Conservation (phyloP, 352 stramenopile species). For the Globisporangium mamillatum region DNA sequence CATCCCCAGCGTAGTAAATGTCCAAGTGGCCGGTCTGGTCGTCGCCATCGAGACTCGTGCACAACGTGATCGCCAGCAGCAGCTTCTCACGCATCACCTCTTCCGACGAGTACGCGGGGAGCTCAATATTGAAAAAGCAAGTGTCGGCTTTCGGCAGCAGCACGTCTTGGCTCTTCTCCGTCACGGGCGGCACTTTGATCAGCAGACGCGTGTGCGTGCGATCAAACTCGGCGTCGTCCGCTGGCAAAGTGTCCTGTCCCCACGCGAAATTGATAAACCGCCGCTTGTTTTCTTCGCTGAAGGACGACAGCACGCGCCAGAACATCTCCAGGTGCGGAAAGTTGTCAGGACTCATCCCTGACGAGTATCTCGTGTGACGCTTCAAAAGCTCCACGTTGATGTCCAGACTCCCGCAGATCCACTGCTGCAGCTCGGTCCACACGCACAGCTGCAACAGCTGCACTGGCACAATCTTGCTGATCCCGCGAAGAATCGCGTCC, state of each 20-base stretch:
- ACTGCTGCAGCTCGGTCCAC: slow-evolving; percentile 78
- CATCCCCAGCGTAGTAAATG: slow-evolving; percentile 68
- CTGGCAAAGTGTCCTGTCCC: slow-evolving; percentile 76
- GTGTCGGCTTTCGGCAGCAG: slow-evolving; percentile 78
- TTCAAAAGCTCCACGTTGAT: slow-evolving; percentile 76
- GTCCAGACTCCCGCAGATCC: slow-evolving; percentile 72
- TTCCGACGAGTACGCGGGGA: slow-evolving; percentile 73
- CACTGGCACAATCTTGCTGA: slow-evolving; percentile 67
- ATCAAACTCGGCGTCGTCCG: slow-evolving; percentile 79
- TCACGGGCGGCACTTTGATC: slow-evolving; percentile 58
- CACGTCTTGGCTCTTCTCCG: slow-evolving; percentile 38
- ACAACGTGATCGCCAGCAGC: slow-evolving; percentile 70
- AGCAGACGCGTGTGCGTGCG: slow-evolving; percentile 68
- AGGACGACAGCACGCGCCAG: slow-evolving; percentile 56
- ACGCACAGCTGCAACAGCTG: slow-evolving; percentile 72
- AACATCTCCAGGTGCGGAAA: slow-evolving; percentile 77
- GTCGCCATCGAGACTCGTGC: slow-evolving; percentile 81
- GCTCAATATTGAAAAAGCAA: slow-evolving; percentile 86
- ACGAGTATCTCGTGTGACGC: slow-evolving; percentile 78
- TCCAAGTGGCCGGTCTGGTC: slow-evolving; percentile 65
- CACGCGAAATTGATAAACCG: slow-evolving; percentile 86
- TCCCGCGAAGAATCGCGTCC: slow-evolving; percentile 65
- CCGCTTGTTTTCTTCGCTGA: slow-evolving; percentile 75
- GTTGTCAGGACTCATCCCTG: slow-evolving; percentile 67
- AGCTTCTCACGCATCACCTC: slow-evolving; percentile 69